phyloP scores from a whole-genome alignment of 257 asterid species.

The Orobanche coerulescens region DNA sequence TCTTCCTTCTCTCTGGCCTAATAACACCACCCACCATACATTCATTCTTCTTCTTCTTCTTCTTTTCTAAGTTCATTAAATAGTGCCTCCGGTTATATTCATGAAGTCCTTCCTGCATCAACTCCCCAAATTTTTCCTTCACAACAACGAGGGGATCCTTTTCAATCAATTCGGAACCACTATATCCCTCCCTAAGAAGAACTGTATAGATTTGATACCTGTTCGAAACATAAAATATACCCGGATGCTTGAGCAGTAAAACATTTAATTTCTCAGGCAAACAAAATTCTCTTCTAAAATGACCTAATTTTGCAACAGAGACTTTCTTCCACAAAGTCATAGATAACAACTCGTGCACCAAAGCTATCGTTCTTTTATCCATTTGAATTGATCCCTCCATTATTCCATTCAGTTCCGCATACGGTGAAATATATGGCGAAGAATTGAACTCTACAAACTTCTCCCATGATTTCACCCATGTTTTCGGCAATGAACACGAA shows the following conservation, averaged over 20 bases:
- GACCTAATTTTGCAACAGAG: constrained; percentile 60
- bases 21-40: constrained; percentile 28
- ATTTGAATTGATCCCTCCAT: constrained; percentile 56
- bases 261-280: constrained; percentile 66
- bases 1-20: constrained; percentile 29
- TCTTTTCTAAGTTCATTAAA: constrained; percentile 63
- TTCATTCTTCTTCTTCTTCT: constrained; percentile 31
- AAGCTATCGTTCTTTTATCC: constrained; percentile 62
- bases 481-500: constrained; percentile 56
- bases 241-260: constrained; percentile 76
- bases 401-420: constrained; percentile 26
- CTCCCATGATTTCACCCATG: constrained; percentile 77
- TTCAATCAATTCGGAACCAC: constrained; percentile 56
- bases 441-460: constrained; percentile 70
- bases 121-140: constrained; percentile 81
- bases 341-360: constrained; percentile 75
- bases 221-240: constrained; percentile 74
- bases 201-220: constrained; percentile 64
- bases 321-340: constrained; percentile 77
- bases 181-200: constrained; percentile 73
- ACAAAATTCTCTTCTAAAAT: constrained; percentile 69
- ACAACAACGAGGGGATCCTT: constrained; percentile 75
- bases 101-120: constrained; percentile 88
- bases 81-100: constrained; percentile 69
- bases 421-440: constrained; percentile 73